Percentiles rank a stretch among this genome's conserved stretches.
Evolutionary conservation across 805 yeast species (phyloP).

Genomic region (Metschnikowia baotianmanensis): DNA sequence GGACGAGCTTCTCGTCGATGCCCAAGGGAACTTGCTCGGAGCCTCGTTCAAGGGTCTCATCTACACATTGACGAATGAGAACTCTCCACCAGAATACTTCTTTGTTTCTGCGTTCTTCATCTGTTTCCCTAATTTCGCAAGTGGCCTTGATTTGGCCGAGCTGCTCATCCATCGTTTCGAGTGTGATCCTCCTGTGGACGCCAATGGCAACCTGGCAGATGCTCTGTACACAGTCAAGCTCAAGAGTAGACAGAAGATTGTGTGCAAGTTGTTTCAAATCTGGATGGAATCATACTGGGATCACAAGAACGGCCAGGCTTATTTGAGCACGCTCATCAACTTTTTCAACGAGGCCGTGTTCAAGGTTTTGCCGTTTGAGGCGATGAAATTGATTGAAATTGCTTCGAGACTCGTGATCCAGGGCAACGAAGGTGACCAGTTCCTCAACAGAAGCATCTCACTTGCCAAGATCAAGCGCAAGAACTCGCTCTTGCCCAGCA

Average conservation of each 20-base stretch:
- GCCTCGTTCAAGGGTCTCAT: slow-evolving; percentile 71
- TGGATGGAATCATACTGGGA: slow-evolving; percentile 96
- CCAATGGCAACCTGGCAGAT: slow-evolving; percentile 32
- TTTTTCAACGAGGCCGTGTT: slow-evolving; percentile 78
- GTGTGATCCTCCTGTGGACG: slow-evolving; percentile 18
- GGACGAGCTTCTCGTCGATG: slow-evolving; percentile 51
- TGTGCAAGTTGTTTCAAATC: slow-evolving; percentile 65
- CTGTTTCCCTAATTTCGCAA: slow-evolving; percentile 70
- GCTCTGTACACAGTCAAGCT: slow-evolving; percentile 33
- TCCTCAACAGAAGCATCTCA: slow-evolving; percentile 52
- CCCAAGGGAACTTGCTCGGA: slow-evolving; percentile 55
- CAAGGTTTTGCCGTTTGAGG: slow-evolving; percentile 60
- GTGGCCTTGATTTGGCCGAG: slow-evolving; percentile 64
- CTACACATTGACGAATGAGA: slow-evolving; percentile 63
- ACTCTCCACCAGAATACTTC: slow-evolving; percentile 61
- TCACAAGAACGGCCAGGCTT: slow-evolving; percentile 52
- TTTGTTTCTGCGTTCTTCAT: slow-evolving; percentile 73
- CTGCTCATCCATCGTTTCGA: slow-evolving; percentile 33
- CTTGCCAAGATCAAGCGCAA: slow-evolving; percentile 36
- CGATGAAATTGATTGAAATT: slow-evolving; percentile 57
- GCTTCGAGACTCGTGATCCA: slow-evolving; percentile 58
- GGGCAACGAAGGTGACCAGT: slow-evolving; percentile 33
- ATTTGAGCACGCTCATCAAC: slow-evolving; percentile 68
- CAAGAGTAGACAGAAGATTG: slow-evolving; percentile 62
- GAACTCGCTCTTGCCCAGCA: slow-evolving; percentile 25